Percentiles rank a stretch among this genome's conserved stretches.
phyloP scores from a whole-genome alignment of 768 basidiomycete genomes.

The Hypholoma sublateritium region DNA sequence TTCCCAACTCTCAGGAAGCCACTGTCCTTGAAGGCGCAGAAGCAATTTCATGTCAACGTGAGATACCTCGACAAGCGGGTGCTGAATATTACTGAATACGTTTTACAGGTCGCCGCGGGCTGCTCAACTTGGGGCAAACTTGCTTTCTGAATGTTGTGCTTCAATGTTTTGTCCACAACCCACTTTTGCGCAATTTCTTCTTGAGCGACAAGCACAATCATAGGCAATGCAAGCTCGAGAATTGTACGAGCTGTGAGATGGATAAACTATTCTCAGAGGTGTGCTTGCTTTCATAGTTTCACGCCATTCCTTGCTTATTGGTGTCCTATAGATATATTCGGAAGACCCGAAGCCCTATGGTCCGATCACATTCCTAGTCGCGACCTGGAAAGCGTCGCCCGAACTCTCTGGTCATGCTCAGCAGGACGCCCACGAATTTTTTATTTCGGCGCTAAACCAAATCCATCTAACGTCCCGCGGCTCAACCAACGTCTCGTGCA shows the following conservation, averaged over 20 bases:
- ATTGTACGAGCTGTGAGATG: constrained; percentile 93
- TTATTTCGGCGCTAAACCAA: constrained; percentile 82
- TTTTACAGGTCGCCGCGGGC: constrained; percentile 68
- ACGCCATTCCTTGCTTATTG: neutral
- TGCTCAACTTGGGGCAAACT: constrained; percentile 88
- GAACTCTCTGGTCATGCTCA: constrained; percentile 92
- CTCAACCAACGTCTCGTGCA: constrained; percentile 76
- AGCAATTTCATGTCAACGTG: constrained; percentile 75
- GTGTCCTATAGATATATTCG: constrained; percentile 47
- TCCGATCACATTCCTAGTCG: constrained; percentile 78
- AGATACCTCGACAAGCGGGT: neutral
- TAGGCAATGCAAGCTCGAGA: constrained; percentile 62
- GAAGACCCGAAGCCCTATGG: constrained; percentile 66
- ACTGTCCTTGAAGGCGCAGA: constrained; percentile 48
- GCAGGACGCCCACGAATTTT: constrained; percentile 91
- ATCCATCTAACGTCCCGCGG: constrained; percentile 80
- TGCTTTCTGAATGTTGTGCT: constrained; percentile 94
- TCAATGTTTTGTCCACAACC: constrained; percentile 88
- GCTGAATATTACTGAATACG: neutral
- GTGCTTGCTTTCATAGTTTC: neutral
- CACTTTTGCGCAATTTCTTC: constrained; percentile 85
- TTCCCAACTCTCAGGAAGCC: constrained; percentile 35
- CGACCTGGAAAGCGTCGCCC: constrained; percentile 78
- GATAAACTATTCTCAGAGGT: constrained; percentile 83
- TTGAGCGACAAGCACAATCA: constrained; percentile 88